Percentiles rank a stretch among this genome's conserved stretches.
Conservation (phyloP, 23 red algal species). For the Agarophyton chilense region DNA sequence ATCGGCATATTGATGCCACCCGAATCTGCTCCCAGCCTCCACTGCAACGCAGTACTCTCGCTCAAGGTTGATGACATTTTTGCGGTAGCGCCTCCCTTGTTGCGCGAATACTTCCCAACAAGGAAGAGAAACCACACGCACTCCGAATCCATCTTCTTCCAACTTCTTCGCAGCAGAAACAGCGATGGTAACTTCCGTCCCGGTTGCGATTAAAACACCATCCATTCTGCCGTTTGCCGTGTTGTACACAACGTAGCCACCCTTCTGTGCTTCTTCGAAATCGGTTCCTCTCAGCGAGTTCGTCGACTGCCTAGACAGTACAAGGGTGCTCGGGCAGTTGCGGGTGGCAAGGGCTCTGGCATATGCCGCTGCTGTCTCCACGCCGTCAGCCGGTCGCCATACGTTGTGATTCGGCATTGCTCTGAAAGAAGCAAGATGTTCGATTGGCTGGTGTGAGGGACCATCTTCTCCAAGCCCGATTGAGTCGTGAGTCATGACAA, state of each 20-base stretch:
- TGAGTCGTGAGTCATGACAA: conserved; percentile 96
- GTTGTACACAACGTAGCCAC: conserved; percentile 83
- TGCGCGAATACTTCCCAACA: conserved; percentile 89
- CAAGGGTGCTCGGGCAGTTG: conserved; percentile 60
- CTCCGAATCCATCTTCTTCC: conserved; percentile 49
- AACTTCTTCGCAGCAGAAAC: conserved; percentile 82
- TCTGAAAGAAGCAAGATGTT: conserved; percentile 91
- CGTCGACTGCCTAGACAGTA: conserved; percentile 76
- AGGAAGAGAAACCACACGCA: conserved; percentile 92
- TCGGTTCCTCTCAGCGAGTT: conserved; percentile 61
- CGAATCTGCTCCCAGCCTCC: conserved; percentile 85
- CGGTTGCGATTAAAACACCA: conserved; percentile 85
- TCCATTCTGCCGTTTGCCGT: conserved; percentile 31
- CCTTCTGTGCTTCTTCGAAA: conserved; percentile 67
- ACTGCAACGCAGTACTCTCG: conserved; percentile 57
- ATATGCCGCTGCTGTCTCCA: conserved; percentile 86
- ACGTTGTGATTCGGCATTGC: conserved; percentile 95
- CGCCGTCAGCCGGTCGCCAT: conserved; percentile 81
- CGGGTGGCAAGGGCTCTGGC: conserved; percentile 42
- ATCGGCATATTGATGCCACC: conserved; percentile 82
- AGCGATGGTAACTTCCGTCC: conserved; percentile 77
- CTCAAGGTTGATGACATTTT: conserved; percentile 53
- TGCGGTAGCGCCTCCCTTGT: conserved; percentile 76
- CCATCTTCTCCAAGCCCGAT: conserved; percentile 93
- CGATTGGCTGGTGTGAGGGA: conserved; percentile 95